These are phyloP conservation scores for Phytophthora agathidicida DNA, from an alignment of 352 stramenopile genomes.

Conservation along the genomic window DNA sequence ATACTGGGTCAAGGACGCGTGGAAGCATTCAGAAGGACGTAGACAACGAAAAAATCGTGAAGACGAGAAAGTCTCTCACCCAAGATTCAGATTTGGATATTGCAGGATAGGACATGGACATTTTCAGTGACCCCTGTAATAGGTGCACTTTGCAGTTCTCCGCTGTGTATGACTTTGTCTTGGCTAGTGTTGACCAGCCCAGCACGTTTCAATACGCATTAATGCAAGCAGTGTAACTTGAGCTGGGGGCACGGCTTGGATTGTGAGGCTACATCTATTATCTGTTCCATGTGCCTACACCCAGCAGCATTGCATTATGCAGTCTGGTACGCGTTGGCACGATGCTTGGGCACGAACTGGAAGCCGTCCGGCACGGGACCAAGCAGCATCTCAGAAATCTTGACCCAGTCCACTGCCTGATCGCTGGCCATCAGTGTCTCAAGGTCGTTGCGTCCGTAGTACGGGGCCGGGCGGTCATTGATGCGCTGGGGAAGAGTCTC, in stretches of 20 bases:
- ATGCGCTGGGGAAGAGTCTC: slow-evolving; percentile 96
- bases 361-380: slow-evolving; percentile 93
- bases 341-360: slow-evolving; percentile 98
- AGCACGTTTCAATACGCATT: too few relatives aligned
- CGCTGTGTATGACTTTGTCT: too few relatives aligned
- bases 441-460: slow-evolving; percentile 95
- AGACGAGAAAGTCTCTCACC: too few relatives aligned
- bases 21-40: too few relatives aligned
- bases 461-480: slow-evolving; percentile 95
- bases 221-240: too few relatives aligned
- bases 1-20: too few relatives aligned
- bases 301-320: slow-evolving; percentile 9
- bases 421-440: slow-evolving; percentile 98
- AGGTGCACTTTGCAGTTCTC: too few relatives aligned
- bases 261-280: slow-evolving; percentile 16
- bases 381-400: slow-evolving; percentile 99
- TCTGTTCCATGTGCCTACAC: not conserved
- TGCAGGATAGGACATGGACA: too few relatives aligned
- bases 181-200: too few relatives aligned
- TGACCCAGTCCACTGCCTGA: slow-evolving; percentile 97
- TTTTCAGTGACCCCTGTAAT: too few relatives aligned
- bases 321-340: slow-evolving; percentile 93
- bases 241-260: not conserved
- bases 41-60: too few relatives aligned
- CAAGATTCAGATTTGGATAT: too few relatives aligned